These are phyloP conservation scores for Vanderwaltozyma verrucispora DNA, from an alignment of 805 yeast genomes.

Conservation along the genomic window DNA sequence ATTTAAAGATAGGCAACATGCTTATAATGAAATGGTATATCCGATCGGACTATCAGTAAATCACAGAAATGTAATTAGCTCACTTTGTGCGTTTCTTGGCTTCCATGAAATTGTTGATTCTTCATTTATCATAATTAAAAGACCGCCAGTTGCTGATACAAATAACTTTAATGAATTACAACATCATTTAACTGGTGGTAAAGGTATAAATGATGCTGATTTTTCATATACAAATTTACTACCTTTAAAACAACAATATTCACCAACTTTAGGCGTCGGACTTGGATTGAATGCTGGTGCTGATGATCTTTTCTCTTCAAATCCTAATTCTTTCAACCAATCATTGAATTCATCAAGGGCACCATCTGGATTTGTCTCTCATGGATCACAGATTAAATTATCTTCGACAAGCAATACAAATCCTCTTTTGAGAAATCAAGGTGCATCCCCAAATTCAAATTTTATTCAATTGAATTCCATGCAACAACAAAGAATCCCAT, in stretches of 20 bases:
- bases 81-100: slow-evolving; percentile 56
- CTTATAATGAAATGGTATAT: slow-evolving; percentile 59
- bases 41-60: slow-evolving; percentile 47
- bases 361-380: slow-evolving; percentile 23
- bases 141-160: slow-evolving; percentile 15
- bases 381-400: slow-evolving; percentile 5
- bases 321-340: background rate
- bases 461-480: slow-evolving; percentile 11
- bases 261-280: background rate
- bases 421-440: slow-evolving; percentile 24
- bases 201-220: background rate
- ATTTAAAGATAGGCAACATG: slow-evolving; percentile 57
- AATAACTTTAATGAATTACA: background rate
- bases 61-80: slow-evolving; percentile 57
- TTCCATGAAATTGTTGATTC: slow-evolving; percentile 57
- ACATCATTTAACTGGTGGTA: background rate
- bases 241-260: background rate
- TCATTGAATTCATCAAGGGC: slow-evolving; percentile 15
- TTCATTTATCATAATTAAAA: slow-evolving; percentile 51
- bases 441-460: slow-evolving; percentile 16
- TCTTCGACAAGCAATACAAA: slow-evolving; percentile 11
- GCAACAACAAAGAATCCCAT: slow-evolving; percentile 10
- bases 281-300: background rate
- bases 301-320: background rate
- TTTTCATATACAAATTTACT: background rate